phyloP scores from a whole-genome alignment of 140 eudicot genomes.

The Stevia rebaudiana region DNA sequence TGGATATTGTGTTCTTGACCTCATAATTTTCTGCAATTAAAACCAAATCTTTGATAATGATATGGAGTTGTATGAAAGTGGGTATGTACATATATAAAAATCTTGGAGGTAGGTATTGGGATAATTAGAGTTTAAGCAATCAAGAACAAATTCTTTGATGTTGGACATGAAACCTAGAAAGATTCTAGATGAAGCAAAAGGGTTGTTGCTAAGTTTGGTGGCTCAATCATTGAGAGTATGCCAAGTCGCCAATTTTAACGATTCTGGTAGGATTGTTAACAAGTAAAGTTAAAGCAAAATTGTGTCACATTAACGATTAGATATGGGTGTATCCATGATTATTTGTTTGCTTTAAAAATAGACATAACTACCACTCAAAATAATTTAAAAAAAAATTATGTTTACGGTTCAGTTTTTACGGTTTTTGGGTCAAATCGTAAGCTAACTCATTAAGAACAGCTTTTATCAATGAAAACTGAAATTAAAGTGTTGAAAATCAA shows the following conservation, averaged over 20 bases:
- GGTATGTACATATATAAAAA: constrained; percentile 10
- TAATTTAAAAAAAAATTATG: too few species aligned
- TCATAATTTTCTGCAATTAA: constrained; percentile 36
- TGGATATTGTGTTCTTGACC: constrained; percentile 46
- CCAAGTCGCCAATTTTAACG: not conserved
- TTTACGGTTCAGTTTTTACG: too few species aligned
- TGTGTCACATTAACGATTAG: not conserved
- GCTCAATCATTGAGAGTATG: constrained; percentile 7
- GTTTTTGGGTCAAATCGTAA: too few species aligned
- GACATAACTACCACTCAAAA: too few species aligned
- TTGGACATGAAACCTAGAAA: constrained; percentile 44
- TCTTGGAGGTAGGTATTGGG: constrained; percentile 4
- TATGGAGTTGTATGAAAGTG: constrained; percentile 16
- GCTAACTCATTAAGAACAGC: too few species aligned
- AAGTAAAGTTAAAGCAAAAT: constrained; percentile 22
- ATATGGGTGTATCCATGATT: not conserved
- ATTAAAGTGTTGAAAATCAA: too few species aligned
- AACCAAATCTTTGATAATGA: constrained; percentile 3
- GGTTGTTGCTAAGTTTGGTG: constrained; percentile 47
- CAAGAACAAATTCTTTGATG: constrained; percentile 23
- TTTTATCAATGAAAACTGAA: too few species aligned
- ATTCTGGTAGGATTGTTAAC: constrained; percentile 7
- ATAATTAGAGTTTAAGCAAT: constrained; percentile 40
- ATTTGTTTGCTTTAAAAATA: too few species aligned
- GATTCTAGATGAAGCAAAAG: constrained; percentile 39